Base-by-base conservation (phyloP, 2,329 filamentous ascomycete species). In the Stenocarpella maydis region DNA sequence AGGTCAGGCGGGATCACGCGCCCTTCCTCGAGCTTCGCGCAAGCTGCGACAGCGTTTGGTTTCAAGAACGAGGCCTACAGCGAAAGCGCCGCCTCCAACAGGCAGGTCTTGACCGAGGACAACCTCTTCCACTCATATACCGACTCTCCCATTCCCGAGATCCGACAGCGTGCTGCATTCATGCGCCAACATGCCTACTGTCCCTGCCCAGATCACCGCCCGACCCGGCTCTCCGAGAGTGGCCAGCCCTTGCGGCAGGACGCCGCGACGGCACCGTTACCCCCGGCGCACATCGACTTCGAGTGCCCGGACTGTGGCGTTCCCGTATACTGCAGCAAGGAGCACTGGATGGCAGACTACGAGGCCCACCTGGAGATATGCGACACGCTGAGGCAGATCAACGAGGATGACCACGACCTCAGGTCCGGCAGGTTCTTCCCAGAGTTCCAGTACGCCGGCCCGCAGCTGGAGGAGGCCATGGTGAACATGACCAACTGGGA, bases 401-500 rank as follows among this genome's bases (percentile, higher is more conserved):
- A 99, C 75, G 96, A 99, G 82, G 96, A 99, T 77, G 96, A 99
- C 75, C 97, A 99, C 77, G 96, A 99, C 79, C 82, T 99, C 74
- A 87, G 92, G 63, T 97, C 94, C 21, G 96, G 96, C 4, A 88
- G 96, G 34, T 92, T 94, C 80, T 99, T 99, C 80, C 91, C 92
- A 17, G 97, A 99, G 80, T 98, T 97, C 77, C 90, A 95, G 71
- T 97, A 97, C 77, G 94, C 96, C 0, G 93, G 92, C 17, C 86
- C 91, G 67, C 95, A 98, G 82, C 90, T 98, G 78, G 95, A 98
- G 73, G 95, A 98, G 79, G 93, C 94, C 41, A 86, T 96, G 73
- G 89, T 98, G 74, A 99, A 99, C 81, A 95, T 99, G 92, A 97
- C 92, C 52, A 99, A 97, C 80, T 99, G 96, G 96, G 96, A 99